Evolutionary conservation across 176 grass and related monocot genomes (phyloP).

Genomic region (Tillandsia leiboldiana): DNA sequence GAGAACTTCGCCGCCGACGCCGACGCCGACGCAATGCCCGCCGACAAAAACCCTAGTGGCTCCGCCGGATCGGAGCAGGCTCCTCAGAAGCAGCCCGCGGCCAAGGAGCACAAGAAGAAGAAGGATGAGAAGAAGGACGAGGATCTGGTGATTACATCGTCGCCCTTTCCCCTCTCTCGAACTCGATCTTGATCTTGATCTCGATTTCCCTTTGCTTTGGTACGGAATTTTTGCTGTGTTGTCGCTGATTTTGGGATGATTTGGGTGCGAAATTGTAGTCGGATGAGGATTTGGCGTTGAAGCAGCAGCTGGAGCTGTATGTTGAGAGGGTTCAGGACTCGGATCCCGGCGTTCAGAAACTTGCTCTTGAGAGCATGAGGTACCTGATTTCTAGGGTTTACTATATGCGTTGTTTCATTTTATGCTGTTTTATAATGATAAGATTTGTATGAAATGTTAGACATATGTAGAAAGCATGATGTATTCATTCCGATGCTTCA

Average conservation of each 20-base stretch:
- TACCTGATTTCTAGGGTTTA: constrained; percentile 9
- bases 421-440: background rate
- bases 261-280: constrained; percentile 34
- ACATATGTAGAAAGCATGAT: too few relatives aligned
- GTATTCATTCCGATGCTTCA: too few relatives aligned
- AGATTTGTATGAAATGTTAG: too few relatives aligned
- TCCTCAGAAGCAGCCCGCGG: background rate
- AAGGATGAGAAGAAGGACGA: constrained; percentile 5
- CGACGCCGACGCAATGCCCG: background rate
- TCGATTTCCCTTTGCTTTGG: background rate
- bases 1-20: background rate
- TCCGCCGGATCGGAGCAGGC: background rate
- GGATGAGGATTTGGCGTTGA: constrained; percentile 86
- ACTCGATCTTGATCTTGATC: background rate
- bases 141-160: background rate
- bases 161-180: background rate
- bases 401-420: background rate
- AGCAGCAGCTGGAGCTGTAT: constrained; percentile 92
- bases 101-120: constrained; percentile 1
- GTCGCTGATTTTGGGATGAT: background rate
- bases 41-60: background rate
- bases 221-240: background rate
- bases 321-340: constrained; percentile 64
- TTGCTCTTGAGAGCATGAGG: constrained; percentile 98
- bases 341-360: constrained; percentile 79